Evolutionary conservation across 2,329 filamentous ascomycete species (phyloP).

Genomic region (Chrysosporium queenslandicum): DNA sequence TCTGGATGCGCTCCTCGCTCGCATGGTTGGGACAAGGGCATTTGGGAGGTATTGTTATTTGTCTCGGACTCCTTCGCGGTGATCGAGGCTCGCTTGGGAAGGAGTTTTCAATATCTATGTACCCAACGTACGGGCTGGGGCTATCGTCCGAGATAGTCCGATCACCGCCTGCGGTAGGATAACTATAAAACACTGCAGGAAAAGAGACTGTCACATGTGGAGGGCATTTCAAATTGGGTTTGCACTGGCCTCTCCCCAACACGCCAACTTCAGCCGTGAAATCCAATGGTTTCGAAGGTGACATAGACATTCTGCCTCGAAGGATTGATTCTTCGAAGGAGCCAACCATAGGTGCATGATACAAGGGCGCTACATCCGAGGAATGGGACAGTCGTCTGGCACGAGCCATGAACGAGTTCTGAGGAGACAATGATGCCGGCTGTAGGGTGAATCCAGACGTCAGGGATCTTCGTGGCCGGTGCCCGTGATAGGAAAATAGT

Average conservation of each 20-base stretch:
- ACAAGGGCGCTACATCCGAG: conserved; percentile 64
- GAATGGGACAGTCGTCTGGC: conserved; percentile 57
- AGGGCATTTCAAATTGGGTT: conserved; percentile 71
- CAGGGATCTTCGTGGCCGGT: conserved; percentile 66
- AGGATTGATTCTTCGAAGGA: conserved; percentile 97
- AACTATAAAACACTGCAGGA: conserved; percentile 92
- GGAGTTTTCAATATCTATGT: conserved; percentile 80
- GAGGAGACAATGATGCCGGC: conserved; percentile 40
- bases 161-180: conserved; percentile 57
- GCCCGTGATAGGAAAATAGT: conserved; percentile 60
- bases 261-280: conserved; percentile 95
- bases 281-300: conserved; percentile 79
- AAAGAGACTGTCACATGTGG: conserved; percentile 85
- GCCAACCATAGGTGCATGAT: conserved; percentile 91
- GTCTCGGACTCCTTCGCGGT: conserved; percentile 32
- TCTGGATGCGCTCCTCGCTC: conserved; percentile 7
- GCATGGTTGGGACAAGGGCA: conserved; percentile 12
- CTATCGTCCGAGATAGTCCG: conserved; percentile 64
- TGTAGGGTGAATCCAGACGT: conserved; percentile 48
- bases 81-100: conserved; percentile 44
- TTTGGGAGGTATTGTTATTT: conserved; percentile 12
- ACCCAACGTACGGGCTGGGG: conserved; percentile 89
- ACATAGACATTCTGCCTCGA: conserved; percentile 91
- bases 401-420: conserved; percentile 18
- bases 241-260: conserved; percentile 79